Conservation (phyloP, 202 grass and related monocot species). For the Saccharum hybrid region DNA sequence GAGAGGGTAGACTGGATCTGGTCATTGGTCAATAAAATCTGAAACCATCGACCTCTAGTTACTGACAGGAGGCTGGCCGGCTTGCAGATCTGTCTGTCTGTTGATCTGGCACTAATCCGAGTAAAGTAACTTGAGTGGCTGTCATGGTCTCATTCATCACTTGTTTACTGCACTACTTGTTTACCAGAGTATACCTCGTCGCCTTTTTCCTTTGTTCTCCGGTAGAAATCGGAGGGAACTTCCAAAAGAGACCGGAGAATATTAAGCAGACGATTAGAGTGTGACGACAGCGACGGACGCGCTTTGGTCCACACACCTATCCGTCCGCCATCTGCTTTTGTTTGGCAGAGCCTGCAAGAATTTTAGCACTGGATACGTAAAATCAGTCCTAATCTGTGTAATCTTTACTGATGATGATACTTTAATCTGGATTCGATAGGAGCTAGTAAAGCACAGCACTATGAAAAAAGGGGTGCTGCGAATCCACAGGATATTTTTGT, state of each 20-base stretch:
- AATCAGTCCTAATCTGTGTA: conserved; percentile 3
- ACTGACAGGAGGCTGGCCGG: not conserved
- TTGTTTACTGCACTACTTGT: not conserved
- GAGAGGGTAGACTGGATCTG: not conserved
- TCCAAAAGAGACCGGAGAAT: conserved; percentile 41
- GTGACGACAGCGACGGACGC: conserved; percentile 39
- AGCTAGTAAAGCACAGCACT: not conserved
- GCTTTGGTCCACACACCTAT: not conserved
- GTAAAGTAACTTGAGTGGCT: conserved; percentile 27
- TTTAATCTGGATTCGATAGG: conserved; percentile 10
- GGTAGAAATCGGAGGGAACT: conserved; percentile 37
- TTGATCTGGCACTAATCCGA: conserved; percentile 35
- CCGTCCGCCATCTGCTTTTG: not conserved
- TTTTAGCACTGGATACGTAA: not conserved
- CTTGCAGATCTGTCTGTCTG: conserved; percentile 2
- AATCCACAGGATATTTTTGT: not conserved
- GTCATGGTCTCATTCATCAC: conserved; percentile 39
- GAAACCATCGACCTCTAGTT: conserved; percentile 1
- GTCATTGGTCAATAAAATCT: conserved; percentile 38
- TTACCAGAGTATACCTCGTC: not conserved
- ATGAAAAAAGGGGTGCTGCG: not conserved
- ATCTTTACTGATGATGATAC: not conserved
- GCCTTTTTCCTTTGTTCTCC: not conserved
- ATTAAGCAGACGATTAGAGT: conserved; percentile 1
- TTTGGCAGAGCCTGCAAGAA: conserved; percentile 17